A percentile compares a stretch with the other conserved stretches of the same genome.
Evolutionary conservation across 164 flowering plant genomes (phyloP).

Genomic region (Pachysandra terminalis): DNA sequence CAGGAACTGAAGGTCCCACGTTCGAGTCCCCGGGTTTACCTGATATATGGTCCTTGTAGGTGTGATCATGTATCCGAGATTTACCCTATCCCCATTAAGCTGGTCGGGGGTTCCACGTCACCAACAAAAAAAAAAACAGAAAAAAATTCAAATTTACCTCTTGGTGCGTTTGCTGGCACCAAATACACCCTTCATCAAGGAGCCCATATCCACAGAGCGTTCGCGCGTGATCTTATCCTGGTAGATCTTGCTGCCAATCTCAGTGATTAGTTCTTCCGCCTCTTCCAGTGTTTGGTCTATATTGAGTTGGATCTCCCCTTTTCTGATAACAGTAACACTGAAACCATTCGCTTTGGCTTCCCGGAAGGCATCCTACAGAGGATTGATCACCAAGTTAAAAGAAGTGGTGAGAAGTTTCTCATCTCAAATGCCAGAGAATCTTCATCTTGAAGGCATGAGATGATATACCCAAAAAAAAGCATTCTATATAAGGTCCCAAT

Average conservation of each 20-base stretch:
- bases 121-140: too few species aligned
- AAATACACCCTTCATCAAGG: conserved; percentile 72
- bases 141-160: conserved; percentile 45
- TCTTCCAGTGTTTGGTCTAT: conserved; percentile 81
- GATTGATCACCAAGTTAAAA: neutral
- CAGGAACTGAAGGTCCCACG: too few species aligned
- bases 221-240: conserved; percentile 73
- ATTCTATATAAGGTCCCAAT: too few species aligned
- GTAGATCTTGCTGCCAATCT: conserved; percentile 92
- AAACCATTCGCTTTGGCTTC: conserved; percentile 94
- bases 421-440: neutral
- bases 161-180: conserved; percentile 36
- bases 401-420: neutral
- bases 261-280: conserved; percentile 67
- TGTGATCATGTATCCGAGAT: too few species aligned
- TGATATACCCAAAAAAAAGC: too few species aligned
- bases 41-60: too few species aligned
- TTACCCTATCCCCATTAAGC: too few species aligned
- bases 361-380: conserved; percentile 63
- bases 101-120: too few species aligned
- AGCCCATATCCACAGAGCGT: conserved; percentile 58
- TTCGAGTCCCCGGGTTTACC: too few species aligned
- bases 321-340: conserved; percentile 77
- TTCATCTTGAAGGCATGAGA: neutral
- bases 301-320: conserved; percentile 71